Evolutionary conservation across 176 grass and related monocot genomes (phyloP).

Genomic region (Zoysia pacifica): DNA sequence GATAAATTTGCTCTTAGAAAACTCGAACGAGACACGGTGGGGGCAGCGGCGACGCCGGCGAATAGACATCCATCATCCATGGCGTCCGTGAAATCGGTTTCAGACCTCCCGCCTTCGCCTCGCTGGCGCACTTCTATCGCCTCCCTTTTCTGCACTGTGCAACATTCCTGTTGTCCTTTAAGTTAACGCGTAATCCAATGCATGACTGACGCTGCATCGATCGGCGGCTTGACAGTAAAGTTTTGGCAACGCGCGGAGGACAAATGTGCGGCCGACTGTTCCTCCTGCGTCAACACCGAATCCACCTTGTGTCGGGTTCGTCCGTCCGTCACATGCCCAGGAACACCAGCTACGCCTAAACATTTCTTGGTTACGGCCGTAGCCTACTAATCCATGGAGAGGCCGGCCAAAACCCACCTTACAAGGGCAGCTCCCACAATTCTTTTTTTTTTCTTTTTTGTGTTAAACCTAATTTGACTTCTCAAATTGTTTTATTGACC

Average conservation of each 20-base stretch:
- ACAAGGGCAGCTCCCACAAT: too few relatives aligned
- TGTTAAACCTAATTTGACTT: conserved; percentile 30
- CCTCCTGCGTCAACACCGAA: conserved; percentile 16
- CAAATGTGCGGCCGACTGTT: neutral
- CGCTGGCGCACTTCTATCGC: too few relatives aligned
- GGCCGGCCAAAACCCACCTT: conserved; percentile 32
- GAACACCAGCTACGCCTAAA: neutral
- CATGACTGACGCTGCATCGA: neutral
- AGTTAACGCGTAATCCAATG: neutral
- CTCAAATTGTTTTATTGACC: neutral
- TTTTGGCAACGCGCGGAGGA: neutral
- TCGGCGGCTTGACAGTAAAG: neutral
- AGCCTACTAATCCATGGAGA: neutral
- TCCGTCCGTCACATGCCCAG: conserved; percentile 22
- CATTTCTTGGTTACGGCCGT: neutral
- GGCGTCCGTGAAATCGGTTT: conserved; percentile 20
- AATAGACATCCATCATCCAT: neutral
- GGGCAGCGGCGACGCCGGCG: too few relatives aligned
- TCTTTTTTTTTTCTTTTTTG: too few relatives aligned
- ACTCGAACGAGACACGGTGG: too few relatives aligned
- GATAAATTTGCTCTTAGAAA: too few relatives aligned
- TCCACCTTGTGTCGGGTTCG: conserved; percentile 20
- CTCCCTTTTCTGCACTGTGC: neutral
- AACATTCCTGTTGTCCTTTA: neutral
- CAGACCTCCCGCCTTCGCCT: conserved; percentile 3